Percentiles rank a stretch among this genome's conserved stretches.
These are phyloP conservation scores for Diaporthe destruens DNA, from an alignment of 2,329 filamentous ascomycete species.

Conservation along the genomic window DNA sequence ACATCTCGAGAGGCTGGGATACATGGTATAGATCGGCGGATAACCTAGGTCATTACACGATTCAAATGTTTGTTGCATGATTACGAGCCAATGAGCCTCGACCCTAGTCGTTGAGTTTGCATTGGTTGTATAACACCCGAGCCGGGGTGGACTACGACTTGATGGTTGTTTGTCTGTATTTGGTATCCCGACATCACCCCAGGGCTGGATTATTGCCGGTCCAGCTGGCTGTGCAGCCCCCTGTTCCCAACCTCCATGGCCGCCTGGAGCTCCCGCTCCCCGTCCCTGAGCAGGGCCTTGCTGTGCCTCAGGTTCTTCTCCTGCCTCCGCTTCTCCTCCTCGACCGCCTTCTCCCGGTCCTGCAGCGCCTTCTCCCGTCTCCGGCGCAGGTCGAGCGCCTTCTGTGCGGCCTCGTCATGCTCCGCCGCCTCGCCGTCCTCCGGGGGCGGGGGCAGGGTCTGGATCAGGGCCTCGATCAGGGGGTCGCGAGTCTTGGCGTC, in stretches of 20 bases:
- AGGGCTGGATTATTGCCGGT: background rate
- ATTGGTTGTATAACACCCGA: background rate
- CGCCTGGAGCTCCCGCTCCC: constrained; percentile 75
- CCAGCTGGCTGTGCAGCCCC: constrained; percentile 73
- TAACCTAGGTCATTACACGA: no score
- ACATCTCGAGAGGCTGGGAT: no score
- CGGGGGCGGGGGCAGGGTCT: constrained; percentile 71
- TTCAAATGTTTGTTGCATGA: no score
- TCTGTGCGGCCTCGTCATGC: constrained; percentile 64
- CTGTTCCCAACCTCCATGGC: constrained; percentile 78
- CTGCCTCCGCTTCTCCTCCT: constrained; percentile 72
- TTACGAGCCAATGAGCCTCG: no score
- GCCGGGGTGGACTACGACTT: background rate
- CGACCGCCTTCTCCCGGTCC: constrained; percentile 72
- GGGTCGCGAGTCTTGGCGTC: constrained; percentile 71
- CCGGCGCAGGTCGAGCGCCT: constrained; percentile 63
- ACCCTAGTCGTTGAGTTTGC: no score
- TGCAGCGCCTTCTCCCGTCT: constrained; percentile 76
- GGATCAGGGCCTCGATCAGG: constrained; percentile 75
- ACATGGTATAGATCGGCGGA: background rate
- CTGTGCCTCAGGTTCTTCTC: constrained; percentile 70
- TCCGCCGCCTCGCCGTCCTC: constrained; percentile 55
- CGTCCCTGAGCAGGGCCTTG: constrained; percentile 72
- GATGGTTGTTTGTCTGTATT: background rate
- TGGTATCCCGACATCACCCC: background rate